These are phyloP conservation scores for Teratosphaeria epicoccoides DNA, from an alignment of 2,329 filamentous ascomycete species.

Conservation along the genomic window DNA sequence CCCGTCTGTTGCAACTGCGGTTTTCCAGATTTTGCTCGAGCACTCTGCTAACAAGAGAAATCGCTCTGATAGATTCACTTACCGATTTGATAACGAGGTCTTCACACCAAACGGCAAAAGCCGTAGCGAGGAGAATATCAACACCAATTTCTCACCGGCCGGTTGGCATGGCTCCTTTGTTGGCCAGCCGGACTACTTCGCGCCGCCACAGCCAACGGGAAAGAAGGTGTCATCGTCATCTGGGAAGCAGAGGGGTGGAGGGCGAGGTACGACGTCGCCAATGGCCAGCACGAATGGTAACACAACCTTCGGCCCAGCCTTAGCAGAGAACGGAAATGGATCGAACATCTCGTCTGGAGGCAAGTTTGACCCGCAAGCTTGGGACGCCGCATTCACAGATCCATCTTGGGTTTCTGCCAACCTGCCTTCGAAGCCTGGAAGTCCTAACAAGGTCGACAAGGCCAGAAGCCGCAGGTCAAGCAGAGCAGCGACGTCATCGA, in stretches of 20 bases:
- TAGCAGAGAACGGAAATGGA: not conserved
- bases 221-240: not conserved
- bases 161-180: conserved; percentile 38
- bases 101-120: conserved; percentile 30
- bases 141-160: conserved; percentile 38
- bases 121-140: conserved; percentile 39
- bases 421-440: conserved; percentile 8
- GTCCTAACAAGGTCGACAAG: conserved; percentile 14
- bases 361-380: conserved; percentile 11
- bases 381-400: conserved; percentile 36
- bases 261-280: not conserved
- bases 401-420: conserved; percentile 25
- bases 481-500: conserved; percentile 7
- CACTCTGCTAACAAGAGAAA: conserved; percentile 13
- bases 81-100: conserved; percentile 17
- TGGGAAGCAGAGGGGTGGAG: not conserved
- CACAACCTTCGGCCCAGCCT: not conserved
- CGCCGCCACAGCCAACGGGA: conserved; percentile 1
- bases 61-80: conserved; percentile 20
- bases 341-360: not conserved
- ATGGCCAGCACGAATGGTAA: not conserved
- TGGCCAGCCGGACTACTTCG: conserved; percentile 33
- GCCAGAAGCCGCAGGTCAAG: conserved; percentile 22
- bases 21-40: conserved; percentile 4
- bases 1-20: conserved; percentile 7